Conservation (phyloP, 176 grass and related monocot genomes). For the Bonia amplexicaulis region DNA sequence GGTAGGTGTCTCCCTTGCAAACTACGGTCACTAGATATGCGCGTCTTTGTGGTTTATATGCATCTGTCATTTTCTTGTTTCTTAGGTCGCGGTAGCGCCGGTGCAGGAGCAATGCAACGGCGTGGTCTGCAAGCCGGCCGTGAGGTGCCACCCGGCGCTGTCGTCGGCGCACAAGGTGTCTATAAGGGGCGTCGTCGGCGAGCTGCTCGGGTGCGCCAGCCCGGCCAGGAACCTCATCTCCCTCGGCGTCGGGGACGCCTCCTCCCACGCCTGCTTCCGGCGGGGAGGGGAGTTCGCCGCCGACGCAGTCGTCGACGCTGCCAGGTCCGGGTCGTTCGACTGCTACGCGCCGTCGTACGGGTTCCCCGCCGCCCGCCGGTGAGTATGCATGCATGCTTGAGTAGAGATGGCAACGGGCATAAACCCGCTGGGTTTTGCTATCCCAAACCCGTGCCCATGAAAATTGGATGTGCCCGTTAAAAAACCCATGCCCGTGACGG, state of each 20-base stretch:
- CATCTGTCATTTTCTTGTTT: not conserved
- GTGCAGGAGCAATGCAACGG: not conserved
- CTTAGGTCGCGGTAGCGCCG: not conserved
- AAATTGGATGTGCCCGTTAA: too few species aligned
- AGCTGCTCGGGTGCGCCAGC: constrained; percentile 33
- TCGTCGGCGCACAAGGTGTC: constrained; percentile 52
- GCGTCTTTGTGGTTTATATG: not conserved
- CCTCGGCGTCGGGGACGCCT: constrained; percentile 85
- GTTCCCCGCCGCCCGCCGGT: constrained; percentile 68
- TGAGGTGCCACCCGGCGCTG: constrained; percentile 59
- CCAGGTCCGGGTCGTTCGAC: constrained; percentile 50
- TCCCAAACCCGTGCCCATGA: too few species aligned
- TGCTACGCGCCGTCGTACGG: constrained; percentile 81
- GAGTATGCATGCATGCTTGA: not conserved
- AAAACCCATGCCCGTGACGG: too few species aligned
- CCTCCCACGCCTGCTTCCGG: constrained; percentile 64
- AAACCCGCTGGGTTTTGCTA: too few species aligned
- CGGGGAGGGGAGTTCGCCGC: constrained; percentile 49
- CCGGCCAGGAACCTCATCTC: constrained; percentile 47
- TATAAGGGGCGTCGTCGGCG: constrained; percentile 60
- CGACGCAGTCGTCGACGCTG: constrained; percentile 38
- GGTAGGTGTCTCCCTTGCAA: not conserved
- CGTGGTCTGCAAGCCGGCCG: not conserved
- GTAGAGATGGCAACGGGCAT: too few species aligned
- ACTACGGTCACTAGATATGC: not conserved